Evolutionary conservation across 371 early-diverging fungal species (phyloP), one percentile per base, ranked within the genome.

Genomic region (Gilbertella persicaria): DNA sequence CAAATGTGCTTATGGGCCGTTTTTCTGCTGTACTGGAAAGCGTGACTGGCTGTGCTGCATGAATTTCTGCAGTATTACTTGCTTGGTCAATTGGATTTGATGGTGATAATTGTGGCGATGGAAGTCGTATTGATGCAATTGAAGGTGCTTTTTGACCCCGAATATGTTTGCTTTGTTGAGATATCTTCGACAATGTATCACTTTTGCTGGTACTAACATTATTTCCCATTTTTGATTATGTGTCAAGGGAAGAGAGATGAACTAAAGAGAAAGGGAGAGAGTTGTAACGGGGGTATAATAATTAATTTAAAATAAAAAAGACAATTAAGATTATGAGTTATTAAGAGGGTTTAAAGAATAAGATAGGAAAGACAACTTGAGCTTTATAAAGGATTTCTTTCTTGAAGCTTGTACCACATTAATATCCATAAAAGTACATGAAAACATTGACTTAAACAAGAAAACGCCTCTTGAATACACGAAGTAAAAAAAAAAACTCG

Each of bases 401-500:
- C 36, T n/a, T 33, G 43, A 42, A 41, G 35, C 19, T 28, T 42
- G 37, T 43, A 44, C 41, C 23, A 43, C 36, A 42, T 17, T 24
- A 19, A 49, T 37, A 35, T 42, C 49, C 38, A 56, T 36, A 35
- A 41, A 50, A 43, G 50, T 49, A 49, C 25, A 44, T 44, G 20
- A 50, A 50, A 58, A 58, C 50, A 58, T 50, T 48, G 36, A 58
- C 45, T 55, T 60, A 38, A 51, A 62, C 10, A 49, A 51, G 43
- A 59, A 60, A 36, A 55, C 63, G n/a, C 46, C 49, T 50, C 33
- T 13, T 33, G 12, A 33, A 51, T 58, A 37, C 40, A 62, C 8
- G 59, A 57, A 45, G 43, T 67, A 42, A 60, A 59, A 64, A 56
- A 56, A 59, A 53, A 57, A 64, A 1, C 54, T 37, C 13, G 0